A percentile compares a stretch with the other conserved stretches of the same genome.
These are phyloP conservation scores for Lactifluus hygrophoroides DNA, from an alignment of 768 basidiomycete species.

Conservation along the genomic window DNA sequence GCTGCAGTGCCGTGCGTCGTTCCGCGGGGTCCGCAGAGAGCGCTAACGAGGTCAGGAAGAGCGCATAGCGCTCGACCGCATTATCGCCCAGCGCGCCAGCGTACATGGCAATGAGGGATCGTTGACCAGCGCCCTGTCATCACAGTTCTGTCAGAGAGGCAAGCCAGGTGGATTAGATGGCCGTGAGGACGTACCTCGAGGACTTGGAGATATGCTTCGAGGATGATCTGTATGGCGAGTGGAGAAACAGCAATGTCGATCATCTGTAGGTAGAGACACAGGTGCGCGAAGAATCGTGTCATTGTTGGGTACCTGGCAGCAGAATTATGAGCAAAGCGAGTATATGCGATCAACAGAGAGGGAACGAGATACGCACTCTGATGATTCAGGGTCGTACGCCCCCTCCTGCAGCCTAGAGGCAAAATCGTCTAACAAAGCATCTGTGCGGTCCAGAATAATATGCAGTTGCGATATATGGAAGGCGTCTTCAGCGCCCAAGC, in stretches of 20 bases:
- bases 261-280: slow-evolving; percentile 82
- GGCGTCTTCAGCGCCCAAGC: slow-evolving; percentile 59
- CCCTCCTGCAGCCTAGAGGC: slow-evolving; percentile 48
- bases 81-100: slow-evolving; percentile 85
- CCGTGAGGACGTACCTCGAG: slow-evolving; percentile 51
- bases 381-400: slow-evolving; percentile 37
- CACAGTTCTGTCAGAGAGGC: not conserved
- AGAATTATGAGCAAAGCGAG: not conserved
- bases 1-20: slow-evolving; percentile 58
- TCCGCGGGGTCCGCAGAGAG: slow-evolving; percentile 55
- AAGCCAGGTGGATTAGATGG: not conserved
- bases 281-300: slow-evolving; percentile 88
- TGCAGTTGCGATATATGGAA: slow-evolving; percentile 78
- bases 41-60: slow-evolving; percentile 76
- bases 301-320: slow-evolving; percentile 55
- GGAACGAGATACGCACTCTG: slow-evolving; percentile 41
- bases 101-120: slow-evolving; percentile 88
- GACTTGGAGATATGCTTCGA: slow-evolving; percentile 83
- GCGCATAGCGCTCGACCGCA: slow-evolving; percentile 85
- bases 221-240: slow-evolving; percentile 65
- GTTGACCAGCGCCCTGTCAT: slow-evolving; percentile 61
- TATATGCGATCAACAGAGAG: slow-evolving; percentile 9
- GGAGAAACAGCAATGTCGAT: slow-evolving; percentile 70
- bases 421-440: slow-evolving; percentile 59
- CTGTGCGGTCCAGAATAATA: slow-evolving; percentile 66